phyloP scores from a whole-genome alignment of 768 basidiomycete species.

The Leucocoprinus sp. region DNA sequence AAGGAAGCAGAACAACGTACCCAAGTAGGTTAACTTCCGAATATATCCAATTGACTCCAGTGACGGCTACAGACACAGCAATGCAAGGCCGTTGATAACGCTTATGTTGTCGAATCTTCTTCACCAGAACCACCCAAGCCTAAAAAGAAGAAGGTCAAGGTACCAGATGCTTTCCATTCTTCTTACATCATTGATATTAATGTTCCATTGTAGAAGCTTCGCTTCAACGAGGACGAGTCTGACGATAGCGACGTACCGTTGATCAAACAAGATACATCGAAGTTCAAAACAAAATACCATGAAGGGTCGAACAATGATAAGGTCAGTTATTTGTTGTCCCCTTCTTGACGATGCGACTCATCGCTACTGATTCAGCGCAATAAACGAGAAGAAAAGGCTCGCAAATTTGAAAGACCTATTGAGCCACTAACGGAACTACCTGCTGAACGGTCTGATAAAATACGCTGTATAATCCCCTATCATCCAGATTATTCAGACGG shows the following conservation, averaged over 20 bases:
- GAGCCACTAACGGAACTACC: neutral
- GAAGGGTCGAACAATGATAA: constrained; percentile 4
- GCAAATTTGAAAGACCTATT: neutral
- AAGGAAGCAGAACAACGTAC: constrained; percentile 12
- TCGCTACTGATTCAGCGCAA: neutral
- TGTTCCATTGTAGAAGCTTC: neutral
- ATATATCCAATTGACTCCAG: too few relatives aligned
- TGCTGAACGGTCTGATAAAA: neutral
- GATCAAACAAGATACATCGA: neutral
- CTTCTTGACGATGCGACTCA: neutral
- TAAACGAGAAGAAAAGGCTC: neutral
- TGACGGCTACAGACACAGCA: constrained; percentile 1
- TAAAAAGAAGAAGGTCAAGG: constrained; percentile 3
- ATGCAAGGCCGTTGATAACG: constrained; percentile 3
- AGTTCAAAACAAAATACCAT: constrained; percentile 2
- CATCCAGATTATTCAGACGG: neutral
- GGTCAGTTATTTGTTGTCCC: neutral
- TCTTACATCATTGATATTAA: too few relatives aligned
- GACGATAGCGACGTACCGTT: constrained; percentile 9
- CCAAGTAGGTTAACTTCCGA: constrained; percentile 5
- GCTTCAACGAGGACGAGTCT: neutral
- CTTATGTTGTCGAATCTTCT: neutral
- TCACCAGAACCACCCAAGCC: neutral
- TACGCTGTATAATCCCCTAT: too few relatives aligned
- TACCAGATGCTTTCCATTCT: neutral